Evolutionary conservation across 2,329 filamentous ascomycete species (phyloP), one percentile per base, ranked within the genome.

Genomic region (Raffaelea albimanens): DNA sequence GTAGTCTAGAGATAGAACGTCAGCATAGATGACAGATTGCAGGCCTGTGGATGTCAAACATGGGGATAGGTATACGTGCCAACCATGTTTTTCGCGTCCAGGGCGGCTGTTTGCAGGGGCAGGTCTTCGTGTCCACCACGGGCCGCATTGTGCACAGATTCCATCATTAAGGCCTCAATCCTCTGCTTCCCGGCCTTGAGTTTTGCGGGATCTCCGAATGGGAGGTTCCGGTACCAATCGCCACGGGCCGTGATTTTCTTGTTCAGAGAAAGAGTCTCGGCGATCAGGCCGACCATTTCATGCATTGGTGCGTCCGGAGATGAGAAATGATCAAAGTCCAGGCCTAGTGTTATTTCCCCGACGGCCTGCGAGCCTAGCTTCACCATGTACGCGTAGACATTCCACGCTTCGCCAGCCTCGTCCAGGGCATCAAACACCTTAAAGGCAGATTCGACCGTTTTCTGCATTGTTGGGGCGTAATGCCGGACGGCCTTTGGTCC

Each of bases 401-500:
- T 73, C 61, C 63, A 73, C 3, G 69, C 63, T 51, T 71, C 66
- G 4, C 61, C 68, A 0, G 66, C 58, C 29, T 68, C 59, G 51
- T 78, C 76, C 0, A 82, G 63, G 43, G 69, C 63, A 50, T 74
- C 71, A 29, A 74, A 72, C 2, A 73, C 68, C 5, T 62, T 64
- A 56, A 73, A 80, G 0, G 73, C 59, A 18, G 70, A 63, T 52
- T 78, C 69, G 2, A 76, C 67, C 0, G 71, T 72, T 42, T 66
- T 58, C 52, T 80, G 75, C 75, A 83, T 82, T 0, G 67, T 70
- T 0, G 78, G 76, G 0, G 75, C 69, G 51, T 82, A 82, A 53
- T 82, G 78, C 1, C 73, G 65, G 4, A 82, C 76, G 0, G 78
- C 78, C 56, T 78, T 80, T 29, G 78, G 77, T 0, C 71, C 70